Percentiles rank a stretch among this genome's conserved stretches.
Evolutionary conservation across 768 basidiomycete genomes (phyloP).

Genomic region (Trametes villosa): DNA sequence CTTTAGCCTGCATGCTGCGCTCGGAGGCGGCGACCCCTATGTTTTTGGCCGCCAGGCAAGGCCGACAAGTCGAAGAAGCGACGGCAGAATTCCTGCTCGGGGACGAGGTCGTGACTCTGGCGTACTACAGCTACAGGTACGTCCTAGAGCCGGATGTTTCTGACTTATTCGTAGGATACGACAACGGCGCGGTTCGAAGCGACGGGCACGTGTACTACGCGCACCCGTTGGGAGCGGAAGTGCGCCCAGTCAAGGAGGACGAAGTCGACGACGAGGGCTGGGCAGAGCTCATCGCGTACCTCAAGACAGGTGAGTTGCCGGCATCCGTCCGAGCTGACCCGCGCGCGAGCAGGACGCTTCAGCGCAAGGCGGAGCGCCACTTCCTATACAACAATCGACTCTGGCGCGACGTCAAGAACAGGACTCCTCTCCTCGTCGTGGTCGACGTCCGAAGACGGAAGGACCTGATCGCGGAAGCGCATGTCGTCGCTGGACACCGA

Average conservation of each 20-base stretch:
- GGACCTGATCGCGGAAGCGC: constrained; percentile 17
- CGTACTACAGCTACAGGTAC: background rate
- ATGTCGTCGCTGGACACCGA: constrained; percentile 36
- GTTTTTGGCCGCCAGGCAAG: background rate
- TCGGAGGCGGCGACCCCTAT: background rate
- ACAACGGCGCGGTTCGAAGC: too few relatives aligned
- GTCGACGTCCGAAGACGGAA: background rate
- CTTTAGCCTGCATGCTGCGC: background rate
- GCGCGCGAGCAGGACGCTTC: background rate
- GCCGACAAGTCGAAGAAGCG: background rate
- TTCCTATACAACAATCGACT: background rate
- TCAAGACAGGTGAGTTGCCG: background rate
- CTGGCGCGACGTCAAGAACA: background rate
- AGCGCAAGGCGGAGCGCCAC: background rate
- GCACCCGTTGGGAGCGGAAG: background rate
- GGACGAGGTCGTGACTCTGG: background rate
- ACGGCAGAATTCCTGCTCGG: background rate
- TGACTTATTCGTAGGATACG: too few relatives aligned
- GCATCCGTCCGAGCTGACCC: background rate
- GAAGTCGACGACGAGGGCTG: background rate
- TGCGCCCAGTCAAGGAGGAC: background rate
- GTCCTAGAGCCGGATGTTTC: too few relatives aligned
- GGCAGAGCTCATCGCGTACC: background rate
- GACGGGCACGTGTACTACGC: too few relatives aligned
- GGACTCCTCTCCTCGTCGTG: background rate